Percentiles rank a stretch among this genome's conserved stretches.
Conservation (phyloP, 139 green algal species). For the Haematococcus sp. region DNA sequence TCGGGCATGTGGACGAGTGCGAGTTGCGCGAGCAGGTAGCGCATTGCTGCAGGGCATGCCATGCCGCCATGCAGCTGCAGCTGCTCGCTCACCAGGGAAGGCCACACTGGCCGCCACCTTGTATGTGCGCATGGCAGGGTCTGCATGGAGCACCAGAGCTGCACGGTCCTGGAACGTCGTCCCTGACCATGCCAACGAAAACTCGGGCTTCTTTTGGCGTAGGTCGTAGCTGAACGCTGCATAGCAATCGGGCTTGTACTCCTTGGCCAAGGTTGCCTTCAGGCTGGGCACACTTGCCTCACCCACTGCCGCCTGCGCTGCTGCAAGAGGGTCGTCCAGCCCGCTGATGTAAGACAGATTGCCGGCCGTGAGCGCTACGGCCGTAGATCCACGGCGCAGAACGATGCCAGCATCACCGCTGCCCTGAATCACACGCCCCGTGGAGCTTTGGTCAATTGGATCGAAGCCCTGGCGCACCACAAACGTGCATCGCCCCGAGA, state of each 20-base stretch:
- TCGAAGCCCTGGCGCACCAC: slow-evolving; percentile 41
- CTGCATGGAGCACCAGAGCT: slow-evolving; percentile 34
- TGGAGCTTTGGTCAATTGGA: slow-evolving; percentile 23
- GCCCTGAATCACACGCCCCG: slow-evolving; percentile 33
- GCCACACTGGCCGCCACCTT: slow-evolving; percentile 31
- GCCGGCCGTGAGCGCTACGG: slow-evolving; percentile 33
- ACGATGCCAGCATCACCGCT: slow-evolving; percentile 30
- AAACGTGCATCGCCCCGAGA: slow-evolving; percentile 38
- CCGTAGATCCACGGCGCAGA: slow-evolving; percentile 25
- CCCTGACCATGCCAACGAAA: slow-evolving; percentile 39
- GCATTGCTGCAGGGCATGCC: no score
- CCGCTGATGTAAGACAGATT: slow-evolving; percentile 34
- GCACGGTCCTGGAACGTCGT: slow-evolving; percentile 32
- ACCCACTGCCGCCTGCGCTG: slow-evolving; percentile 10
- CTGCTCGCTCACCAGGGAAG: slow-evolving; percentile 25
- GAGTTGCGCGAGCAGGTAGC: no score
- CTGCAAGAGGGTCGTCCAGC: slow-evolving; percentile 36
- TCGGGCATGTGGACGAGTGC: no score
- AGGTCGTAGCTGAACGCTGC: slow-evolving; percentile 44
- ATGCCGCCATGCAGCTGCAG: no score
- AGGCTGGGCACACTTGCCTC: slow-evolving; percentile 33
- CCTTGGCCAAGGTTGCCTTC: slow-evolving; percentile 38
- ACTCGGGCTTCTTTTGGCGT: slow-evolving; percentile 35
- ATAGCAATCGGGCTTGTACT: slow-evolving; percentile 31
- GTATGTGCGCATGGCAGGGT: slow-evolving; percentile 39